Percentiles rank a stretch among this genome's conserved stretches.
phyloP scores from a whole-genome alignment of 2,329 filamentous ascomycete genomes.

The Sporothrix luriei region DNA sequence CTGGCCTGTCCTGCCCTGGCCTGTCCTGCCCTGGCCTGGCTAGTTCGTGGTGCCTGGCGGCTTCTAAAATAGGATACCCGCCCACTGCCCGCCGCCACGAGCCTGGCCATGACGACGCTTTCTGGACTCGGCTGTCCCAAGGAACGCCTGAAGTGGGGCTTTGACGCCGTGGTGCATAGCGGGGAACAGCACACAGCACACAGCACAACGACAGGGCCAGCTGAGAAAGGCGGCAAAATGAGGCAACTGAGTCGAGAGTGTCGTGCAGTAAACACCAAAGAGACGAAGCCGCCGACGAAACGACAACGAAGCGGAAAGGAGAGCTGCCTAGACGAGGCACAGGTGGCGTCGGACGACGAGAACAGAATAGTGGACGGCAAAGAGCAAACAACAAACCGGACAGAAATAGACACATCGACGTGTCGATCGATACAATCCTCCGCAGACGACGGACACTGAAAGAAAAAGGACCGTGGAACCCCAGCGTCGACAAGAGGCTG shows the following conservation, averaged over 20 bases:
- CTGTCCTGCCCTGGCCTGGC: no score
- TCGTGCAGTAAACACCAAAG: no score
- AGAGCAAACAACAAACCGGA: background rate
- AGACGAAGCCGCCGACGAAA: background rate
- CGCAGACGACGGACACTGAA: no score
- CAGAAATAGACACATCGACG: background rate
- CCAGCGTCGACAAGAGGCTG: no score
- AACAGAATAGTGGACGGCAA: background rate
- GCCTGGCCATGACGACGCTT: slow-evolving; percentile 19
- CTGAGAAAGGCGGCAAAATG: background rate
- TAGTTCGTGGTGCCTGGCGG: background rate
- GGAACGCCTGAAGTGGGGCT: background rate
- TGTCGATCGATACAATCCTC: no score
- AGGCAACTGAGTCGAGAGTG: no score
- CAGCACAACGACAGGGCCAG: background rate
- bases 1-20: no score
- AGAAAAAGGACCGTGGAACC: no score
- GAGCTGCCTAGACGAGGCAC: background rate
- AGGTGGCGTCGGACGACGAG: background rate
- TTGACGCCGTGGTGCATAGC: background rate
- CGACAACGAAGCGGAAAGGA: no score
- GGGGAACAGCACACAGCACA: no score
- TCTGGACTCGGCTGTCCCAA: background rate
- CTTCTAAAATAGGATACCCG: slow-evolving; percentile 1
- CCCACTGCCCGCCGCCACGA: background rate